A percentile compares a stretch with the other conserved stretches of the same genome.
phyloP scores from a whole-genome alignment of 2,329 filamentous ascomycete species.

The Ceratocystis cubensis region DNA sequence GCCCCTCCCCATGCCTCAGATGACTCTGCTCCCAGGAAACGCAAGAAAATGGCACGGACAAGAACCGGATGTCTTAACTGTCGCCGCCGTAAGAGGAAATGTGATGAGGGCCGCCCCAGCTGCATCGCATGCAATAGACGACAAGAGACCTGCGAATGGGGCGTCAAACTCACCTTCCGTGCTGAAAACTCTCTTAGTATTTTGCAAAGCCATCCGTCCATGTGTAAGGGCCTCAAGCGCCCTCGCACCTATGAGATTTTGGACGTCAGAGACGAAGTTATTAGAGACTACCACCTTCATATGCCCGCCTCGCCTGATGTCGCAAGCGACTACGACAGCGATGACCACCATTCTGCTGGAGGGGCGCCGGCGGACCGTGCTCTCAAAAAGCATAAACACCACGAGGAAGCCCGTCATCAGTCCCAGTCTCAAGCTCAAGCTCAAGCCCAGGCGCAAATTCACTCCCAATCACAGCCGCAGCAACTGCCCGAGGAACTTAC shows the following conservation, averaged over 20 bases:
- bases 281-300: slow-evolving; percentile 29
- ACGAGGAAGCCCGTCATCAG: neutral
- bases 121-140: slow-evolving; percentile 29
- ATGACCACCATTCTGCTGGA: slow-evolving; percentile 3
- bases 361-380: neutral
- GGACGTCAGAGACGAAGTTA: slow-evolving; percentile 30
- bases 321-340: slow-evolving; percentile 19
- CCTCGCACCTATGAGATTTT: slow-evolving; percentile 29
- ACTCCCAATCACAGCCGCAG: neutral
- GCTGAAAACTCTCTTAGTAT: slow-evolving; percentile 30
- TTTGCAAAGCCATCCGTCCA: slow-evolving; percentile 28
- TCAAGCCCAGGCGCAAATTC: neutral
- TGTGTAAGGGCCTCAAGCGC: slow-evolving; percentile 26
- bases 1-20: neutral
- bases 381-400: neutral
- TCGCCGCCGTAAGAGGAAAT: slow-evolving; percentile 31
- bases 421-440: neutral
- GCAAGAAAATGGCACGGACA: slow-evolving; percentile 28
- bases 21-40: slow-evolving; percentile 19
- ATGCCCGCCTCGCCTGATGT: slow-evolving; percentile 21
- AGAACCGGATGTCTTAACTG: slow-evolving; percentile 31
- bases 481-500: neutral
- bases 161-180: slow-evolving; percentile 30
- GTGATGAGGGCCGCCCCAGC: slow-evolving; percentile 29
- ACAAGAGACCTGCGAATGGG: slow-evolving; percentile 30